phyloP scores from a whole-genome alignment of 176 grass and related monocot species.

The Oryza glumipatula region DNA sequence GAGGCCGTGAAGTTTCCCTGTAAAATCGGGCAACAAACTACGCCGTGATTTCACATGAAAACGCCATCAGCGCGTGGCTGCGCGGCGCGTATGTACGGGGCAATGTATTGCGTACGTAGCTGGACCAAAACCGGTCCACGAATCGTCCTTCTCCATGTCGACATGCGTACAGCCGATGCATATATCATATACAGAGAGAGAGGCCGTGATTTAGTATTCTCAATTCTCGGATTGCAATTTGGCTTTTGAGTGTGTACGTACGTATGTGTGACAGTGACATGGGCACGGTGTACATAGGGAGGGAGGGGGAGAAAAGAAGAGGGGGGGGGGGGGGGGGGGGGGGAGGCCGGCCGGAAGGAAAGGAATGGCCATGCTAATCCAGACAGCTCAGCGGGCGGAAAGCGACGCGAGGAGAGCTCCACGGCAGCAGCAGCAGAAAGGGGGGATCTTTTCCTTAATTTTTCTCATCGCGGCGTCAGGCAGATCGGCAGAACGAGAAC shows the following conservation, averaged over 20 bases:
- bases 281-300: neutral
- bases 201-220: neutral
- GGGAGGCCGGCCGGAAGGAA: neutral
- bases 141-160: slow-evolving; percentile 10
- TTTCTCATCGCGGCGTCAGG: neutral
- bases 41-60: neutral
- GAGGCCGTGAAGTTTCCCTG: neutral
- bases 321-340: too few species aligned
- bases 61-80: neutral
- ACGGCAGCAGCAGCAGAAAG: neutral
- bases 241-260: neutral
- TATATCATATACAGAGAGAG: neutral
- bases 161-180: neutral
- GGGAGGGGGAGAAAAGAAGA: neutral
- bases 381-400: slow-evolving; percentile 43
- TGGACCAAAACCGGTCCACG: neutral
- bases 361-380: slow-evolving; percentile 49
- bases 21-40: neutral
- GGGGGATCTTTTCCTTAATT: neutral
- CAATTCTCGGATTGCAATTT: neutral
- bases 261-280: neutral
- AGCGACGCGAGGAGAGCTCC: neutral
- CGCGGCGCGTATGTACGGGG: neutral
- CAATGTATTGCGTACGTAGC: neutral
- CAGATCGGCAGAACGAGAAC: neutral